Conservation (phyloP, 352 stramenopile genomes). For the Globisporangium cederbergense region DNA sequence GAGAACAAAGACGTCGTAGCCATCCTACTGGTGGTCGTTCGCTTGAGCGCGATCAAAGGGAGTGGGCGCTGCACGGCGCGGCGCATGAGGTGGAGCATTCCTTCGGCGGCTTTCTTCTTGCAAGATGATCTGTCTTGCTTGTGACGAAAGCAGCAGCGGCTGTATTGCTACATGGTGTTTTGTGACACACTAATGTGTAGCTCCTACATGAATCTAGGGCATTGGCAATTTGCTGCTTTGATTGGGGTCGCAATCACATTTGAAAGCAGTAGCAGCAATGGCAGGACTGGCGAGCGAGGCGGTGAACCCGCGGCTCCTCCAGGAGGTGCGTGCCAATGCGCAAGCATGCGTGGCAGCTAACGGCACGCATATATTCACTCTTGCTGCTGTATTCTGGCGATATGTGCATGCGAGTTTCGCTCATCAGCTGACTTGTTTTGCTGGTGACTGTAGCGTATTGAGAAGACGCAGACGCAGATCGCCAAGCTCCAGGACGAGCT, state of each 20-base stretch:
- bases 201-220: background rate
- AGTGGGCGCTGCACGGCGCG: conserved; percentile 10
- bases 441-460: conserved; percentile 40
- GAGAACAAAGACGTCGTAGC: background rate
- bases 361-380: too few species aligned
- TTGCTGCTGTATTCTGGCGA: too few species aligned
- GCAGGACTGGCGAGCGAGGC: conserved; percentile 30
- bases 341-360: background rate
- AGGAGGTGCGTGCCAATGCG: conserved; percentile 37
- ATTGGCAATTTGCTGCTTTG: background rate
- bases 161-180: background rate
- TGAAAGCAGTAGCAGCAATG: conserved; percentile 6
- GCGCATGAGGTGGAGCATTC: conserved; percentile 15
- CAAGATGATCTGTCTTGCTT: background rate
- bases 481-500: conserved; percentile 49
- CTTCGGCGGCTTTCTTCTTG: conserved; percentile 10
- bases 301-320: conserved; percentile 51
- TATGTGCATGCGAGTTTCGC: background rate
- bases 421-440: conserved; percentile 1
- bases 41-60: background rate
- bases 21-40: background rate
- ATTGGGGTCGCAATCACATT: background rate
- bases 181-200: background rate
- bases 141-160: background rate
- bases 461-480: conserved; percentile 49